Base-by-base conservation (phyloP, 345 rosid genomes). In the Salix dunnii region DNA sequence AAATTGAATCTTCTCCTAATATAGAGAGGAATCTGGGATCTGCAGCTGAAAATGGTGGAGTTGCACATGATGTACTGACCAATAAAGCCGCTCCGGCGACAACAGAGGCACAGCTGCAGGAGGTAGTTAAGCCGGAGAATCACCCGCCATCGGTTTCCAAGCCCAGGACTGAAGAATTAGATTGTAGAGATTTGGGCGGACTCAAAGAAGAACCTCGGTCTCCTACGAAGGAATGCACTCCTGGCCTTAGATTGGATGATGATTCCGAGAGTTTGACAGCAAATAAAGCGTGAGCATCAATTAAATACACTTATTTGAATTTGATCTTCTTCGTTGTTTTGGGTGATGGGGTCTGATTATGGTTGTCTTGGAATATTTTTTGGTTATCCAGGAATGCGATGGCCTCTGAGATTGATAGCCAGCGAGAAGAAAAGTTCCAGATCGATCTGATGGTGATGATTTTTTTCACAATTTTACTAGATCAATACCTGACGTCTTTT, bases 371-470 rank as follows among this genome's bases (percentile, higher is more conserved):
- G 61, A 55, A 61, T 64, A 14, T 21, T 16, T 27, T 75, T 35
- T 69, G 68, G 28, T 78, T 70, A 3, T 80, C 77, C 84, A 90
- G 94, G 69, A 86, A 80, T 70, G 65, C 82, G 28, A 79, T 87
- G 60, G 86, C 66, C 16, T 55, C 76, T 35, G 89, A 81, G 86
- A 72, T 35, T 31, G 92, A 87, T 66, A 89, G 72, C 35, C 89
- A 79, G 70, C 80, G 82, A 23, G 96, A 87, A 71, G 92, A 84
- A 82, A 96, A 90, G 87, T 94, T 89, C 76, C 94, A 88, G 86
- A 96, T 96, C 91, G 99, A 96, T 94, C 95, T 94, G 87, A 96
- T 96, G 99, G 99, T 94, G 82, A 75, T 83, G 78, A 67, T 80
- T 75, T 79, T 35, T 70, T 11, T 58, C 28, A 11, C 40, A 38